Percentiles rank a stretch among this genome's conserved stretches.
phyloP scores from a whole-genome alignment of 2,329 filamentous ascomycete genomes.

The Pestalotiopsis sp. region DNA sequence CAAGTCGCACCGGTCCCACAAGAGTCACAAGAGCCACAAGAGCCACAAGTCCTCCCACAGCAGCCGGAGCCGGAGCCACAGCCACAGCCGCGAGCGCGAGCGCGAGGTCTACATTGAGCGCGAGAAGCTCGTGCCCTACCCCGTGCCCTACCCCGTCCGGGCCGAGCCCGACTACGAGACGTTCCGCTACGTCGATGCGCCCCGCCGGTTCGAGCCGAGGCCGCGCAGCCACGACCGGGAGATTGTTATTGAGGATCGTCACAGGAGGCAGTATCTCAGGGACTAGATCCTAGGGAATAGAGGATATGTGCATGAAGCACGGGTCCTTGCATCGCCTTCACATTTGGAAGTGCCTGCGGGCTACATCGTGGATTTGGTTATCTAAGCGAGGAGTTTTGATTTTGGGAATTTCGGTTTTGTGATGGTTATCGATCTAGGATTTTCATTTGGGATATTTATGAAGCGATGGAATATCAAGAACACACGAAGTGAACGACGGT shows the following conservation, averaged over 20 bases:
- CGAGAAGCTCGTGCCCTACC: conserved; percentile 44
- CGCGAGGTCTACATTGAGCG: conserved; percentile 56
- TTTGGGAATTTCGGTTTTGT: neutral
- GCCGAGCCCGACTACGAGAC: conserved; percentile 47
- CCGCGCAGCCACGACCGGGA: conserved; percentile 32
- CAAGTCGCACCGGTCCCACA: conserved; percentile 18
- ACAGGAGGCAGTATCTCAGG: conserved; percentile 31
- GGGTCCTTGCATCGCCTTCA: neutral
- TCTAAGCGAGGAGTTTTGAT: neutral
- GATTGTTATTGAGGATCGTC: conserved; percentile 35
- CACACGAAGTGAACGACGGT: neutral
- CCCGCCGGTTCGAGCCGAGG: conserved; percentile 41
- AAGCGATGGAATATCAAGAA: neutral
- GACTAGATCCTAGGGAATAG: conserved; percentile 28
- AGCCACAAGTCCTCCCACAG: conserved; percentile 28
- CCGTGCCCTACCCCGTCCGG: conserved; percentile 42
- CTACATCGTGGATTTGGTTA: neutral
- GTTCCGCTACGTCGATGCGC: conserved; percentile 56
- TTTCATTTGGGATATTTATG: neutral
- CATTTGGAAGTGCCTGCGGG: neutral
- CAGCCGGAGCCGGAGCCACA: conserved; percentile 31
- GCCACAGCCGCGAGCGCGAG: conserved; percentile 41
- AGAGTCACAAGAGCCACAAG: conserved; percentile 25
- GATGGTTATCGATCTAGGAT: neutral
- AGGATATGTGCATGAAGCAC: neutral